phyloP scores from a whole-genome alignment of 2,329 filamentous ascomycete genomes.

The Coniochaeta sp. region DNA sequence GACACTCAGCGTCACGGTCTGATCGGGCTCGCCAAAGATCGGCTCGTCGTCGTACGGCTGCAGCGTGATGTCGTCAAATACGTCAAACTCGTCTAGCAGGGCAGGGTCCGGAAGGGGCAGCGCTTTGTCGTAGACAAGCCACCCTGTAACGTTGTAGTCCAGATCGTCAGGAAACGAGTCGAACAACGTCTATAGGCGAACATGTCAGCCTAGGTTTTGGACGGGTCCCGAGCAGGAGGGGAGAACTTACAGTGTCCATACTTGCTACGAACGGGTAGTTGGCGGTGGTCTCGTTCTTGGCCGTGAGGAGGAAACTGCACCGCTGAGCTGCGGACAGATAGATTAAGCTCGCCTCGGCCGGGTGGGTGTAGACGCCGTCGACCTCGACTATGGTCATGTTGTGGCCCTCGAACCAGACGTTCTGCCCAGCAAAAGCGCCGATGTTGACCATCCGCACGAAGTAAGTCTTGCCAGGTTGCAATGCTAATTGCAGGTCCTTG shows the following conservation, averaged over 20 bases:
- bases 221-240: background rate
- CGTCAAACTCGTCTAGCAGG: constrained; percentile 51
- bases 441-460: constrained; percentile 66
- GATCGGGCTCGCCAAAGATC: constrained; percentile 53
- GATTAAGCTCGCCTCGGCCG: constrained; percentile 51
- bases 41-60: constrained; percentile 59
- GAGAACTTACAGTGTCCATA: constrained; percentile 53
- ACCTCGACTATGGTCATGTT: constrained; percentile 65
- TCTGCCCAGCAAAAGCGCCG: constrained; percentile 62
- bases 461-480: constrained; percentile 64
- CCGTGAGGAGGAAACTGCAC: constrained; percentile 54
- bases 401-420: constrained; percentile 60
- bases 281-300: constrained; percentile 48
- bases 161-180: constrained; percentile 58
- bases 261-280: constrained; percentile 64
- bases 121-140: constrained; percentile 48
- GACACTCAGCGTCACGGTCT: constrained; percentile 54
- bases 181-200: constrained; percentile 48
- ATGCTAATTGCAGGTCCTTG: constrained; percentile 46
- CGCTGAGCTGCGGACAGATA: constrained; percentile 64
- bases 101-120: constrained; percentile 42
- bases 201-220: background rate
- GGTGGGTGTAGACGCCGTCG: constrained; percentile 62
- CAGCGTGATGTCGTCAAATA: constrained; percentile 65
- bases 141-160: constrained; percentile 62